Base-by-base conservation (phyloP, 805 yeast genomes). In the Metschnikowia baotianmanensis region DNA sequence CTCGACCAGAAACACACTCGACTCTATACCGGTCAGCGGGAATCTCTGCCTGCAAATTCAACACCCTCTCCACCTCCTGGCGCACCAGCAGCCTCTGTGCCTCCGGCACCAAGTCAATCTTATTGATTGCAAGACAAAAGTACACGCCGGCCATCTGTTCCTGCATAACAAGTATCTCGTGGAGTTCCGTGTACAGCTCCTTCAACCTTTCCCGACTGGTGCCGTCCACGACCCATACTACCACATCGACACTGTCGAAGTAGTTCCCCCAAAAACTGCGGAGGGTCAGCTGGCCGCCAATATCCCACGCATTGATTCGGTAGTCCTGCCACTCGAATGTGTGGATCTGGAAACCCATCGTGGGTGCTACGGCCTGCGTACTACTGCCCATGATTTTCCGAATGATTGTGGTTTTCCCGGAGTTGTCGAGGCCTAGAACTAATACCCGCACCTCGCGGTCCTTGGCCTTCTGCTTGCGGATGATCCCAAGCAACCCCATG, bases 371-470 rank as follows among this genome's bases (percentile, higher is more conserved):
- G n/a, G 66, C 67, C 6, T 58, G 52, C 6, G 74, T 69, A 43
- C 79, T 78, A 48, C 72, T 66, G 19, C 69, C 47, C 62, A 83
- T 67, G 12, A 86, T 56, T 15, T 68, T 57, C 43, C 80, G 80
- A 17, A 89, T 82, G 2, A 91, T 76, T 0, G 96, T 86, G 2
- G 96, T 85, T 59, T 90, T 90, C 2, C 98, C 98, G 0, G 96
- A 77, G 59, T 87, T 88, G 57, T 90, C 98, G 3, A 90, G 74
- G 0, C 98, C 98, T 10, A 90, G 72, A 42, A 86, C 71, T 17
- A 91, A 67, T 19, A 88, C 74, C 17, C 96, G 67, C 24, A 86
- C 63, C 59, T 89, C 96, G 40, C 72, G 70, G 50, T 87, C 96
- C 59, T 86, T 88, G 29, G 77, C 68, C 63, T 87, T 83, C 56